phyloP scores from a whole-genome alignment of 768 basidiomycete genomes.

The Boletus sensibilis region DNA sequence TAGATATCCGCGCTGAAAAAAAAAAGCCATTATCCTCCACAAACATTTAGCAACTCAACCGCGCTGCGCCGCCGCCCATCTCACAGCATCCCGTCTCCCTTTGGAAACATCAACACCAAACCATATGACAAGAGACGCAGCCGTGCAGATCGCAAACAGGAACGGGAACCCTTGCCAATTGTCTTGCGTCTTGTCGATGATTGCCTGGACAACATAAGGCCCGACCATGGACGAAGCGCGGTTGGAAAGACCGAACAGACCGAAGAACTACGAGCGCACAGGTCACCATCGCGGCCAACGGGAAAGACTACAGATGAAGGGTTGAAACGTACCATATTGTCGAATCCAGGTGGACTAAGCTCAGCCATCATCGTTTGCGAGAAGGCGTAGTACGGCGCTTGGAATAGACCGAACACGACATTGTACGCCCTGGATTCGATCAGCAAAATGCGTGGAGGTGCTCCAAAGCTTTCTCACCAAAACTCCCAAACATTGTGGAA shows the following conservation, averaged over 20 bases:
- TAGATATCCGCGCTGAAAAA: neutral
- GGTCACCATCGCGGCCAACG: neutral
- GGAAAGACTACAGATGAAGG: neutral
- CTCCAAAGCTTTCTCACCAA: constrained; percentile 48
- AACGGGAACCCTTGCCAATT: constrained; percentile 88
- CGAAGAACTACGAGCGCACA: constrained; percentile 61
- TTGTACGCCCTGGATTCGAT: constrained; percentile 63
- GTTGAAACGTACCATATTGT: constrained; percentile 57
- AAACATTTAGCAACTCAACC: neutral
- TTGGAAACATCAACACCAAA: neutral
- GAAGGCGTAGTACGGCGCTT: constrained; percentile 86
- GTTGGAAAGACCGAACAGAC: constrained; percentile 81
- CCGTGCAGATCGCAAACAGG: constrained; percentile 66
- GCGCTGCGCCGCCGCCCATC: constrained; percentile 46
- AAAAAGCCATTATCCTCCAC: neutral
- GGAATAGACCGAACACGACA: constrained; percentile 75
- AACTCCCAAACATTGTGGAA: constrained; percentile 88
- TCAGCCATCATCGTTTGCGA: constrained; percentile 90
- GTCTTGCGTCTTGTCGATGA: constrained; percentile 67
- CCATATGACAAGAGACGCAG: constrained; percentile 72
- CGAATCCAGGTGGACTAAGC: constrained; percentile 82
- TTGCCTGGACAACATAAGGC: constrained; percentile 81
- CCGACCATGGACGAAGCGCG: constrained; percentile 86
- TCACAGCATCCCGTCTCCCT: constrained; percentile 42
- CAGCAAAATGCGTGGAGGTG: neutral